Evolutionary conservation across 2,329 filamentous ascomycete genomes (phyloP), one percentile per base, ranked within the genome.

Genomic region (Penicillium sp.): DNA sequence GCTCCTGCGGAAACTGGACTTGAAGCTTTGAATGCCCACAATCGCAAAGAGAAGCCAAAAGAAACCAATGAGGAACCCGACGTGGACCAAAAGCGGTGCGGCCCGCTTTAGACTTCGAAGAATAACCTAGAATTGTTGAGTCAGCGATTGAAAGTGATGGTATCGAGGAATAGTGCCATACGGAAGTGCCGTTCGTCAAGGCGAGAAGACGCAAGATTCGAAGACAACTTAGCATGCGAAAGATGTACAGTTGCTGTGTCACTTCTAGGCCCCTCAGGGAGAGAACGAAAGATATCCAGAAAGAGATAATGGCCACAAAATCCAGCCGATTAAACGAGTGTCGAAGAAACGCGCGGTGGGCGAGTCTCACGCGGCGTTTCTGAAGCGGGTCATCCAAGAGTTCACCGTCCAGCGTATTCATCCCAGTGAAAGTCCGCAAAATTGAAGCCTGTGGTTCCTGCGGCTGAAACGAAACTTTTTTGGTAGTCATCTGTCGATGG

Each of bases 11-110:
- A 92, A 73, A 69, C 89, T 92, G 8, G 88, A 86, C 72, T 92
- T 92, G 76, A 99, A 99, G 72, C 89, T 96, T 69, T 99, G 95
- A 20, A 99, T 88, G 5, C 94, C 95, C 52, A 99, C 86, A 56
- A 99, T 96, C 33, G 91, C 94, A 74, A 99, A 99, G 10, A 97
- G 76, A 38, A 99, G 81, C 94, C 94, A 99, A 74, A 99, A 99
- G 74, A 99, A 99, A 13, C 89, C 83, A 60, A 99, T 91, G 20
- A 99, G 78, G 67, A 99, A 96, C 1, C 90, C 92, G 28, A 99
- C 92, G 56, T 96, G 90, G 24, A 96, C 84, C 22, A 99, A 83
- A 31, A 96, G 78, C 2, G 95, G 94, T 0, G 92, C 90, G 1
- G 94, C 92, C 68, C 96, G 95, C 69, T 99, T 99, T 54, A 99